Evolutionary conservation across 768 basidiomycete species (phyloP).

Genomic region (Lepiota brunneoincarnata): DNA sequence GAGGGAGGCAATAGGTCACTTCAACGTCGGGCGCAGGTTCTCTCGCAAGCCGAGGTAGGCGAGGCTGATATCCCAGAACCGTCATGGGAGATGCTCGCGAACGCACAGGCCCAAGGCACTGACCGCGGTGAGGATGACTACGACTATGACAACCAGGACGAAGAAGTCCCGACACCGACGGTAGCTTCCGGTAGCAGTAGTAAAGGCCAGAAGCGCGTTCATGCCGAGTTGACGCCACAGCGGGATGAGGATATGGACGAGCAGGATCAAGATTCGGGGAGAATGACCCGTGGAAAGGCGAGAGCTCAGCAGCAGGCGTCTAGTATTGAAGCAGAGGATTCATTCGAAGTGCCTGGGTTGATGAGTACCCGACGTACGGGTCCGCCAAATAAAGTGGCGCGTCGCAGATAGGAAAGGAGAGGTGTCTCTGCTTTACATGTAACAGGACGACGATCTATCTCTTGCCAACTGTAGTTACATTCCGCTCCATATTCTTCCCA

Average conservation of each 20-base stretch:
- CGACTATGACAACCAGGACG: not conserved
- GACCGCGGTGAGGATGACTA: slow-evolving; percentile 11
- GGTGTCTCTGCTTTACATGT: too few species aligned
- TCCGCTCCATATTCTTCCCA: too few species aligned
- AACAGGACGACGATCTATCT: too few species aligned
- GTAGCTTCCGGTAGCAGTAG: not conserved
- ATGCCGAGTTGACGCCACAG: slow-evolving; percentile 40
- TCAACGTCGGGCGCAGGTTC: slow-evolving; percentile 42
- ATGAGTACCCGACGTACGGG: slow-evolving; percentile 8
- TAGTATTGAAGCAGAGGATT: slow-evolving; percentile 7
- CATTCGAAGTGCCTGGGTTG: slow-evolving; percentile 11
- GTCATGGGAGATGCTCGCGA: slow-evolving; percentile 54
- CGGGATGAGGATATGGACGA: slow-evolving; percentile 29
- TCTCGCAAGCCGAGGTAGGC: slow-evolving; percentile 43
- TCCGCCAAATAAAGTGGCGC: slow-evolving; percentile 11
- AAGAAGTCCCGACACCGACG: slow-evolving; percentile 14
- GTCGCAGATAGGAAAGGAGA: slow-evolving; percentile 4
- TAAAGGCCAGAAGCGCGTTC: slow-evolving; percentile 39
- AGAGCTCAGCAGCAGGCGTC: slow-evolving; percentile 9
- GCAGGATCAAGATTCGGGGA: slow-evolving; percentile 6
- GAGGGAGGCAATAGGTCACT: not conserved
- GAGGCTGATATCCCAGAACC: slow-evolving; percentile 43
- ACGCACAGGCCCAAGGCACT: slow-evolving; percentile 26
- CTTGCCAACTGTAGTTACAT: too few species aligned
- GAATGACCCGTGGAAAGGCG: slow-evolving; percentile 8